Percentiles rank a stretch among this genome's conserved stretches.
phyloP scores from a whole-genome alignment of 345 rosid species.

The Ricinus communis region DNA sequence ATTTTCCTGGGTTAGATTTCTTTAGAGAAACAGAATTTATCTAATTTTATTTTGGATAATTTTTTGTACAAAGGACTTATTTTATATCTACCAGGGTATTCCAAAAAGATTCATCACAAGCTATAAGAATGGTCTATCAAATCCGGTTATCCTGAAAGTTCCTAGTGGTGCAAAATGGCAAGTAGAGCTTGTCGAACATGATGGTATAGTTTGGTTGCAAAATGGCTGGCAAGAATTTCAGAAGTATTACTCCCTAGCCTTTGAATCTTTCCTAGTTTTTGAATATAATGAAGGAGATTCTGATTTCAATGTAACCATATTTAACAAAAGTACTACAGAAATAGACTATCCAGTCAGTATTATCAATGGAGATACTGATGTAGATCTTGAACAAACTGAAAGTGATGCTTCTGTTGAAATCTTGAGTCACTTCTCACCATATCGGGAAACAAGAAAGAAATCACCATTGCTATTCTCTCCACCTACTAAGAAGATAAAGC shows the following conservation, averaged over 20 bases:
- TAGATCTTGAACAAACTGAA: too few species aligned
- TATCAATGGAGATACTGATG: background rate
- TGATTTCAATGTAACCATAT: conserved; percentile 23
- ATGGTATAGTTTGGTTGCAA: conserved; percentile 28
- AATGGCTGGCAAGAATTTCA: conserved; percentile 35
- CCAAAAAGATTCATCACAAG: background rate
- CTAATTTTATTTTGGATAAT: too few species aligned
- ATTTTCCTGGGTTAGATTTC: background rate
- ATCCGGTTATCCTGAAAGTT: background rate
- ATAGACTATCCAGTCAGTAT: background rate
- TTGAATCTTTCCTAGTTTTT: conserved; percentile 31
- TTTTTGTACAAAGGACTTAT: too few species aligned
- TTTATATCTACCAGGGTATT: background rate
- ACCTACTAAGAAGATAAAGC: too few species aligned
- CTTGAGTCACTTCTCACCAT: too few species aligned
- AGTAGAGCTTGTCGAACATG: background rate
- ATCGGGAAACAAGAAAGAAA: too few species aligned
- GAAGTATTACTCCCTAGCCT: conserved; percentile 7
- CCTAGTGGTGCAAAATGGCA: conserved; percentile 16
- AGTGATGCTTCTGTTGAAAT: too few species aligned
- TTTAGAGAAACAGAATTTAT: too few species aligned
- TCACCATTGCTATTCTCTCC: too few species aligned
- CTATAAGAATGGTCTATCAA: conserved; percentile 6
- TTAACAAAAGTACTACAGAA: conserved; percentile 15
- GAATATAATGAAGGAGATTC: conserved; percentile 5